Evolutionary conservation across 2,329 filamentous ascomycete species (phyloP).

Genomic region (Ceratocystis huliohia): DNA sequence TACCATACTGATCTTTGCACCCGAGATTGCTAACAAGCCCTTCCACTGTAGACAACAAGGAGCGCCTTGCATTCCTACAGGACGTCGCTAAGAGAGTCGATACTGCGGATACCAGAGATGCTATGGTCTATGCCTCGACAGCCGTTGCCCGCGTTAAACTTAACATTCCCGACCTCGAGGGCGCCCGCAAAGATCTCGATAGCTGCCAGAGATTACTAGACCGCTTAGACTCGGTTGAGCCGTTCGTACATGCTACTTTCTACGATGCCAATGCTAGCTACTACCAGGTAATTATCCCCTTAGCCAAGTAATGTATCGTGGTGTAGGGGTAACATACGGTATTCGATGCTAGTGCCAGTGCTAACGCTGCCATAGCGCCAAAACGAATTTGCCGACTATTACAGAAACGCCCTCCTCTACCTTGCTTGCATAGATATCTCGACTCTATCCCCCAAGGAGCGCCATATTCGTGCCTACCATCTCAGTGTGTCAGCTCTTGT

Average conservation of each 20-base stretch:
- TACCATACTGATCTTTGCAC: neutral
- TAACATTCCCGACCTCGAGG: conserved; percentile 63
- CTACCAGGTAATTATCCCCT: conserved; percentile 50
- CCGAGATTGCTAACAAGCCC: neutral
- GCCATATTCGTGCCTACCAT: conserved; percentile 76
- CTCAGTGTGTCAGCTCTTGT: conserved; percentile 84
- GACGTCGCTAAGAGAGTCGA: conserved; percentile 78
- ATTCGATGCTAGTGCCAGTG: conserved; percentile 21
- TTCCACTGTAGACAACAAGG: conserved; percentile 58
- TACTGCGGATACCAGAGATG: conserved; percentile 85
- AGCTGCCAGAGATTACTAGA: conserved; percentile 79
- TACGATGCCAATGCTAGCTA: conserved; percentile 92
- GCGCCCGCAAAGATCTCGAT: conserved; percentile 75
- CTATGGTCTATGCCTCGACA: conserved; percentile 84
- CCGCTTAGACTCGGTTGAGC: conserved; percentile 87
- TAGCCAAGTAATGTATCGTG: neutral
- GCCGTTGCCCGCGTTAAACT: conserved; percentile 82
- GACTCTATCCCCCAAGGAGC: conserved; percentile 60
- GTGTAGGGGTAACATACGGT: too few species aligned
- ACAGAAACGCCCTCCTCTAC: conserved; percentile 94
- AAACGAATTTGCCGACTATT: conserved; percentile 89
- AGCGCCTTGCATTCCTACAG: conserved; percentile 74
- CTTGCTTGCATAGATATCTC: conserved; percentile 86
- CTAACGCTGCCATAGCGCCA: conserved; percentile 39
- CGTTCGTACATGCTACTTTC: conserved; percentile 87